Conservation (phyloP, 2,329 filamentous ascomycete species). For the Ophiobolus disseminans region DNA sequence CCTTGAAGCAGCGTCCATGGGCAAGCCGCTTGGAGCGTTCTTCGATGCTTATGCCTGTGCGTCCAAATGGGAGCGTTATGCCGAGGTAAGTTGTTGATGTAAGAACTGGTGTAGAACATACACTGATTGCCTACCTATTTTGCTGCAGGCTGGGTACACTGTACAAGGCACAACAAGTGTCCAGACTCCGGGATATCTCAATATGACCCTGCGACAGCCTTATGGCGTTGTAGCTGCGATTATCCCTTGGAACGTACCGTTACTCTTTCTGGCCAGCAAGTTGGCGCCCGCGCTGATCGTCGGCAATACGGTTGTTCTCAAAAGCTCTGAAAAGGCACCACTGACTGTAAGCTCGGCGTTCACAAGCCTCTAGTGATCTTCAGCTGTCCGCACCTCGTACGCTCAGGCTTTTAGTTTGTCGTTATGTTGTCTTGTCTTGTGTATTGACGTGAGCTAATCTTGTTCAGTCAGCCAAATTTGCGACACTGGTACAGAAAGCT, state of each 20-base stretch:
- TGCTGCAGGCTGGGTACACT: constrained; percentile 75
- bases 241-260: constrained; percentile 64
- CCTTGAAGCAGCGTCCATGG: constrained; percentile 84
- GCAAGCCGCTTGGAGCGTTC: constrained; percentile 81
- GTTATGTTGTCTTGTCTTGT: no score
- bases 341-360: constrained; percentile 73
- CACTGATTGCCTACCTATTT: no score
- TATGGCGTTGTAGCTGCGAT: constrained; percentile 81
- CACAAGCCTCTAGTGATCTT: no score
- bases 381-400: no score
- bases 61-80: constrained; percentile 79
- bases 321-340: constrained; percentile 55
- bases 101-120: no score
- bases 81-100: no score
- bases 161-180: constrained; percentile 79
- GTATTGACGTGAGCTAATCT: constrained; percentile 57
- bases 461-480: constrained; percentile 79
- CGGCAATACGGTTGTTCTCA: constrained; percentile 44
- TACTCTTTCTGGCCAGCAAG: constrained; percentile 37
- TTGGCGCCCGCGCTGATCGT: constrained; percentile 41
- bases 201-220: constrained; percentile 78
- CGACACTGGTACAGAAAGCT: constrained; percentile 77
- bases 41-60: constrained; percentile 80
- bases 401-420: no score
- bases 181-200: constrained; percentile 52